These are phyloP conservation scores for Entoloma clypeatum DNA, from an alignment of 1,284 basidiomycete species.

Conservation along the genomic window DNA sequence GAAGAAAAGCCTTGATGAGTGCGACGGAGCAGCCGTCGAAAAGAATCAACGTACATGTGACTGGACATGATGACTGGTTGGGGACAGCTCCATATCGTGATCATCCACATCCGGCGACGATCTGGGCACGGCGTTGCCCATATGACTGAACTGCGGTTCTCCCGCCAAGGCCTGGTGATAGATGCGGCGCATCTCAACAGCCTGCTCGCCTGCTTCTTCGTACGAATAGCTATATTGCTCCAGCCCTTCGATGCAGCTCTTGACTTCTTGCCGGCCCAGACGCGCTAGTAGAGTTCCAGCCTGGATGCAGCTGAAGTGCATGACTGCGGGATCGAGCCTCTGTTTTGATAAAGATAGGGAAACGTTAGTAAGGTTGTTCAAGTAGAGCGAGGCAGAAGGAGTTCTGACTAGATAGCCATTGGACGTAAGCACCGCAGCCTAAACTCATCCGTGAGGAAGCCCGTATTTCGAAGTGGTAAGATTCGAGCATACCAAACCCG, in stretches of 20 bases:
- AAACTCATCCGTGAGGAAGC: slow-evolving; percentile 12
- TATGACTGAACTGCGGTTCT: slow-evolving; percentile 51
- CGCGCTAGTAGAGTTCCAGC: slow-evolving; percentile 80
- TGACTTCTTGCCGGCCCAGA: slow-evolving; percentile 76
- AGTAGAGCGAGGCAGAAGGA: slow-evolving; percentile 10
- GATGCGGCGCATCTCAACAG: slow-evolving; percentile 58
- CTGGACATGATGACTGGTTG: slow-evolving; percentile 11
- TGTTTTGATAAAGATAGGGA: slow-evolving; percentile 26
- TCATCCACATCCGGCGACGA: slow-evolving; percentile 22
- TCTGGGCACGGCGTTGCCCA: slow-evolving; percentile 42
- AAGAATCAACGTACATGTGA: slow-evolving; percentile 21
- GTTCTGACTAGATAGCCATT: slow-evolving; percentile 74
- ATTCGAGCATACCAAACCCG: slow-evolving; percentile 61
- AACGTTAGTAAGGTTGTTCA: slow-evolving; percentile 10
- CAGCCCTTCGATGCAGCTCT: slow-evolving; percentile 78
- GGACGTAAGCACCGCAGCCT: slow-evolving; percentile 76
- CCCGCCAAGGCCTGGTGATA: slow-evolving; percentile 48
- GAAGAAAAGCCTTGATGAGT: neutral
- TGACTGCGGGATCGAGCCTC: slow-evolving; percentile 79
- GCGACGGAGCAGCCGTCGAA: neutral
- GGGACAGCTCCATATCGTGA: slow-evolving; percentile 27
- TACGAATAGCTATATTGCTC: slow-evolving; percentile 85
- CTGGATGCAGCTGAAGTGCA: slow-evolving; percentile 81
- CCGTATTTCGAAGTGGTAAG: slow-evolving; percentile 10
- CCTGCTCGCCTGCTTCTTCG: slow-evolving; percentile 80